Percentiles rank a stretch among this genome's conserved stretches.
These are phyloP conservation scores for Graphiopsis chlorocephala DNA, from an alignment of 2,329 filamentous ascomycete species.

Conservation along the genomic window DNA sequence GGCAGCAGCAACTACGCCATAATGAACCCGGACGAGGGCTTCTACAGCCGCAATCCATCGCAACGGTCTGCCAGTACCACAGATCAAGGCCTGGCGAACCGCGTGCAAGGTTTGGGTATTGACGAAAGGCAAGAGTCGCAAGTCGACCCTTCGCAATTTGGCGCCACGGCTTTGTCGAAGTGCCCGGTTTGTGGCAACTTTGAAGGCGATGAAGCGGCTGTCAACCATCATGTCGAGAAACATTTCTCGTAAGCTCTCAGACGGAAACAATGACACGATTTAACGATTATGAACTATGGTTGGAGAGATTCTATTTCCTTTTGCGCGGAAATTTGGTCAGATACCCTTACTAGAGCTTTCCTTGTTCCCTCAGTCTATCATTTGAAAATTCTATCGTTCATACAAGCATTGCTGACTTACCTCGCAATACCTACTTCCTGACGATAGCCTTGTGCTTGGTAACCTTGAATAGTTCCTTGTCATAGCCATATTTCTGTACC, in stretches of 20 bases:
- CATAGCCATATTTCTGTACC: background rate
- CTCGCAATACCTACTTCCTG: background rate
- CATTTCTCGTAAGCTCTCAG: slow-evolving; percentile 26
- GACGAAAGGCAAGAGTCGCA: slow-evolving; percentile 20
- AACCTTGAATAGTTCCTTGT: background rate
- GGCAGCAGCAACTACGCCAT: slow-evolving; percentile 10
- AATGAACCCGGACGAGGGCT: slow-evolving; percentile 12
- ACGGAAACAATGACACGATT: background rate
- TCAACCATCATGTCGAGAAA: slow-evolving; percentile 33
- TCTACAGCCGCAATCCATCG: slow-evolving; percentile 12
- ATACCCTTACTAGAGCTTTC: slow-evolving; percentile 2
- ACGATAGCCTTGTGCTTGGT: background rate
- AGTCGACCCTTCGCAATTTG: slow-evolving; percentile 8
- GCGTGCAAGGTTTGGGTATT: slow-evolving; percentile 10
- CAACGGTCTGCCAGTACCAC: slow-evolving; percentile 1
- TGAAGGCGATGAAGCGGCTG: slow-evolving; percentile 35
- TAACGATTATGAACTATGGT: background rate
- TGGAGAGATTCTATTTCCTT: background rate
- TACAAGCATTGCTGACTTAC: background rate
- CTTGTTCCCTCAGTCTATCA: background rate
- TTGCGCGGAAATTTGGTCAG: background rate
- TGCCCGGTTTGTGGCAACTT: slow-evolving; percentile 34
- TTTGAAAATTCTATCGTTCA: background rate
- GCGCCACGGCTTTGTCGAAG: slow-evolving; percentile 16
- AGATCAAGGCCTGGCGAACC: slow-evolving; percentile 3